Conservation (phyloP, 2,329 filamentous ascomycete genomes). For the Cordyceps sp. region DNA sequence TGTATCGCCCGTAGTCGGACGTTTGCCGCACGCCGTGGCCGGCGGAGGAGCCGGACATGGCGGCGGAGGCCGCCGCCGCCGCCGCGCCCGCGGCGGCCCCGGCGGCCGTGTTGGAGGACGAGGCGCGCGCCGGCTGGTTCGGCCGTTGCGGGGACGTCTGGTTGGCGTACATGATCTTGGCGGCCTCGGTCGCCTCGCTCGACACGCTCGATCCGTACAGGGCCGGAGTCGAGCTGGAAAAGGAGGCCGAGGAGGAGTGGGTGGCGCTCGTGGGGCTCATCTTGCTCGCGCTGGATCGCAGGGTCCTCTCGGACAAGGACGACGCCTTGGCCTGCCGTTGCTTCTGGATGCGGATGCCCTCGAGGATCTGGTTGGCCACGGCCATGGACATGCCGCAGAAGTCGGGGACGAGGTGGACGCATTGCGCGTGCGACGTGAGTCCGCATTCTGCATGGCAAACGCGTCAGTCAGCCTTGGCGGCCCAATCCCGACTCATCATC, state of each 20-base stretch:
- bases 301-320: conserved; percentile 47
- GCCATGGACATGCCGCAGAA: conserved; percentile 99
- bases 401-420: conserved; percentile 89
- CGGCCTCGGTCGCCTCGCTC: conserved; percentile 41
- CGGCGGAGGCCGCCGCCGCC: conserved; percentile 36
- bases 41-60: conserved; percentile 34
- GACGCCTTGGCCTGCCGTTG: conserved; percentile 41
- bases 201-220: conserved; percentile 3
- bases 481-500: too few species aligned
- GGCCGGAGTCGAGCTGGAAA: conserved; percentile 11
- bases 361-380: conserved; percentile 81
- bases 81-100: conserved; percentile 31
- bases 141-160: conserved; percentile 35
- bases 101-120: conserved; percentile 37
- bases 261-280: conserved; percentile 23
- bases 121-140: conserved; percentile 33
- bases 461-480: background rate
- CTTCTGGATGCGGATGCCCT: conserved; percentile 70
- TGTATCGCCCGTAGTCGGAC: conserved; percentile 17
- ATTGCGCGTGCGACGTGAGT: conserved; percentile 80
- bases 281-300: conserved; percentile 37
- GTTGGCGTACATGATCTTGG: conserved; percentile 43
- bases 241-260: conserved; percentile 16
- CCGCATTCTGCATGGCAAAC: conserved; percentile 51
- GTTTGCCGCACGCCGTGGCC: conserved; percentile 15